These are phyloP conservation scores for Phaeosphaeria sp. DNA, from an alignment of 2,329 filamentous ascomycete species.

Conservation along the genomic window DNA sequence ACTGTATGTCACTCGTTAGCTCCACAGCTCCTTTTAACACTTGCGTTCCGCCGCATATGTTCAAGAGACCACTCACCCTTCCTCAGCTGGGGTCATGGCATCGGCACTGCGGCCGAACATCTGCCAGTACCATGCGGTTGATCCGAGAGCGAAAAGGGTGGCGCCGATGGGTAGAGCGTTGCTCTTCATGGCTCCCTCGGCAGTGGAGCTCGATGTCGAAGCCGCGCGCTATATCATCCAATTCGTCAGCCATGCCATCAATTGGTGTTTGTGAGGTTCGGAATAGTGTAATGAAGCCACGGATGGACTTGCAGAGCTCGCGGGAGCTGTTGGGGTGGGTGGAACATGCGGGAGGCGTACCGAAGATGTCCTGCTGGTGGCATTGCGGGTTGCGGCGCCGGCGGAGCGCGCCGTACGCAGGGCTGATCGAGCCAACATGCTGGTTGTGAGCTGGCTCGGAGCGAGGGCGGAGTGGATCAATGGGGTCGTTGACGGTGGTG, in stretches of 20 bases:
- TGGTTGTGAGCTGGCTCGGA: slow-evolving; percentile 54
- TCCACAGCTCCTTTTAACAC: slow-evolving; percentile 20
- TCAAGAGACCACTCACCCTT: slow-evolving; percentile 77
- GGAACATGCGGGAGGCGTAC: slow-evolving; percentile 49
- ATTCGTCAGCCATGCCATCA: slow-evolving; percentile 41
- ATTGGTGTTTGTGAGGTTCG: slow-evolving; percentile 27
- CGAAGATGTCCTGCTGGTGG: slow-evolving; percentile 54
- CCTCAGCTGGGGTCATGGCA: slow-evolving; percentile 92
- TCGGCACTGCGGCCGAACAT: slow-evolving; percentile 87
- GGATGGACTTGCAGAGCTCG: slow-evolving; percentile 34
- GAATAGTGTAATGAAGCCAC: slow-evolving; percentile 11
- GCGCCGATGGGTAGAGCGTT: slow-evolving; percentile 88
- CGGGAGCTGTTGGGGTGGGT: slow-evolving; percentile 29
- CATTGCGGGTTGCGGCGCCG: slow-evolving; percentile 77
- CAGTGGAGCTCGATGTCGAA: slow-evolving; percentile 71
- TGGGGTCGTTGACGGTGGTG: slow-evolving; percentile 44
- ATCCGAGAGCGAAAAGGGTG: slow-evolving; percentile 84
- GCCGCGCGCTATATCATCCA: slow-evolving; percentile 58
- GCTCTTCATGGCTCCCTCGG: slow-evolving; percentile 76
- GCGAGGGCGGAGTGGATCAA: slow-evolving; percentile 42
- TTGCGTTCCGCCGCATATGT: slow-evolving; percentile 7
- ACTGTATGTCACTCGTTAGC: slow-evolving; percentile 59
- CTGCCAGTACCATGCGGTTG: slow-evolving; percentile 96
- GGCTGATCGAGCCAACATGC: slow-evolving; percentile 92
- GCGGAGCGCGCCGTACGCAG: slow-evolving; percentile 87